Evolutionary conservation across 2,329 filamentous ascomycete genomes (phyloP).

Genomic region (Sordariomycetes sp.): DNA sequence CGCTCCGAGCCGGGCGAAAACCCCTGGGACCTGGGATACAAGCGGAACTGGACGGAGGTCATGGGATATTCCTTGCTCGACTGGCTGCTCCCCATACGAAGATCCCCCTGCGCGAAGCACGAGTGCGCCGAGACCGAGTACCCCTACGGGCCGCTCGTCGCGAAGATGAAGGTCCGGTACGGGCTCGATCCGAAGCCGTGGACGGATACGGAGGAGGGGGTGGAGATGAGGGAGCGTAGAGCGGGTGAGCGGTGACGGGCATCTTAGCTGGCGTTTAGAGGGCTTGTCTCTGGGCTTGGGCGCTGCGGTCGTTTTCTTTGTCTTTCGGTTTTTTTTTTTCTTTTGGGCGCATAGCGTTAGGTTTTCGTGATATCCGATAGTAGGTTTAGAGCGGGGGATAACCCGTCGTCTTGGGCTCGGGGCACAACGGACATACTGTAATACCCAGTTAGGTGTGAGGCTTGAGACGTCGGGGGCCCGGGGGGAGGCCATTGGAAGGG

Average conservation of each 20-base stretch:
- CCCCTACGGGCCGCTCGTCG: conserved; percentile 48
- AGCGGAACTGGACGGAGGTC: conserved; percentile 62
- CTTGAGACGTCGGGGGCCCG: too few relatives aligned
- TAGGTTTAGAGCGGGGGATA: too few relatives aligned
- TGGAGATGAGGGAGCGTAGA: conserved; percentile 1
- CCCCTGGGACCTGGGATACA: conserved; percentile 65
- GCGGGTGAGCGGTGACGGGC: not conserved
- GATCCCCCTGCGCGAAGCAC: conserved; percentile 62
- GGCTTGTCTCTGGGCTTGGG: not conserved
- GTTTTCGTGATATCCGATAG: not conserved
- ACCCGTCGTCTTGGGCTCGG: too few relatives aligned
- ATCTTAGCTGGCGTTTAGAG: not conserved
- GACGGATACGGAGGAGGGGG: conserved; percentile 1
- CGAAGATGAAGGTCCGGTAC: conserved; percentile 32
- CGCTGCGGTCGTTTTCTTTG: not conserved
- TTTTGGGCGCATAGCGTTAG: not conserved
- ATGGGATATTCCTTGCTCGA: conserved; percentile 62
- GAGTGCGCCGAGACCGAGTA: conserved; percentile 54
- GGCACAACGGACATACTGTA: too few relatives aligned
- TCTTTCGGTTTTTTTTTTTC: not conserved
- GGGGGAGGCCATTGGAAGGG: too few relatives aligned
- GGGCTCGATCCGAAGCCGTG: conserved; percentile 3
- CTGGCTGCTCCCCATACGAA: conserved; percentile 68
- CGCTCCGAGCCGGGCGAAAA: conserved; percentile 63
- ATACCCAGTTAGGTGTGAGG: too few relatives aligned